Percentiles rank a stretch among this genome's conserved stretches.
phyloP scores from a whole-genome alignment of 306 rosid species.

The Inga leiocalycina region DNA sequence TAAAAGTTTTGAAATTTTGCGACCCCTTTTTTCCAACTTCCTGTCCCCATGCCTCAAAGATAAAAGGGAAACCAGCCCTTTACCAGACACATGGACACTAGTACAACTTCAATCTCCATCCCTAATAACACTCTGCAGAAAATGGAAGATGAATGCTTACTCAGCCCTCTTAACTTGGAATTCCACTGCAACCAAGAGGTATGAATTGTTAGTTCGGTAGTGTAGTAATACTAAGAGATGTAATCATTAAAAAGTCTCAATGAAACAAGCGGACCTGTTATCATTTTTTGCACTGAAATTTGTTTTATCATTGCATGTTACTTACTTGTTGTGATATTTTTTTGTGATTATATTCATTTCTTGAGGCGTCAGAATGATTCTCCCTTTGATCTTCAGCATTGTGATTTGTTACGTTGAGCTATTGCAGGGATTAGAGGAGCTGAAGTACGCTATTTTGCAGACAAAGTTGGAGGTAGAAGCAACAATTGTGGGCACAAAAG shows the following conservation, averaged over 20 bases:
- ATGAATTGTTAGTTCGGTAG: not conserved
- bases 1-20: conserved; percentile 34
- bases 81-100: not conserved
- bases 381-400: not conserved
- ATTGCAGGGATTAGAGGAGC: conserved; percentile 52
- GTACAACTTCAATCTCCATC: not conserved
- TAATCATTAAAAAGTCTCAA: too few species aligned
- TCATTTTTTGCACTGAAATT: too few species aligned
- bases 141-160: conserved; percentile 28
- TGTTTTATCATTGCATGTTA: too few species aligned
- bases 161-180: conserved; percentile 52
- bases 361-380: too few species aligned
- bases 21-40: conserved; percentile 27
- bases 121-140: not conserved
- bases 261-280: too few species aligned
- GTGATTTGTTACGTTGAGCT: not conserved
- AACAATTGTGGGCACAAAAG: conserved; percentile 49
- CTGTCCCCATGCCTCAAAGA: conserved; percentile 13
- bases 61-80: not conserved
- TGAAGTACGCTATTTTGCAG: conserved; percentile 43
- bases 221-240: too few species aligned
- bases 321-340: too few species aligned
- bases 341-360: too few species aligned
- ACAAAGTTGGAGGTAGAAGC: conserved; percentile 56
- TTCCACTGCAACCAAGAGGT: conserved; percentile 53